Percentiles rank a stretch among this genome's conserved stretches.
Conservation (phyloP, 768 basidiomycete genomes). For the Mycena maculata region DNA sequence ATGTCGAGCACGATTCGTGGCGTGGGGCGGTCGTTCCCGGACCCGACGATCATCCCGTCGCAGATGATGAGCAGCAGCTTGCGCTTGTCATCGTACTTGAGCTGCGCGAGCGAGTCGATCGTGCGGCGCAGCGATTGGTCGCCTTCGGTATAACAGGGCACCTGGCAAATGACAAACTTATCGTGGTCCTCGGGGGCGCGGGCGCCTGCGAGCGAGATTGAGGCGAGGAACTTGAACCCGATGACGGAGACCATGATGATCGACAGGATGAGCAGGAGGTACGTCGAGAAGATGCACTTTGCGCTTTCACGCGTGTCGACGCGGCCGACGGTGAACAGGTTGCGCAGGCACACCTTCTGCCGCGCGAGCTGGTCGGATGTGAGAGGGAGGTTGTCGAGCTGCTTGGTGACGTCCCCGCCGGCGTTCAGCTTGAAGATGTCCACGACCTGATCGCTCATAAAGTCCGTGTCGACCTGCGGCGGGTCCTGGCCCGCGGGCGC, state of each 20-base stretch:
- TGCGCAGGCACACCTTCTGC: constrained; percentile 91
- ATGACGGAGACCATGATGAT: constrained; percentile 94
- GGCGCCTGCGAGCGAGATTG: constrained; percentile 81
- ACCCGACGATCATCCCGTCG: constrained; percentile 98
- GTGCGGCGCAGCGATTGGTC: constrained; percentile 85
- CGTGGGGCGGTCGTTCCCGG: constrained; percentile 95
- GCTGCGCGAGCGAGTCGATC: constrained; percentile 92
- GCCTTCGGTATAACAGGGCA: constrained; percentile 99
- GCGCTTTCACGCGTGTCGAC: constrained; percentile 93
- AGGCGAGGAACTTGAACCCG: constrained; percentile 95
- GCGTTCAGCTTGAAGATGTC: constrained; percentile 80
- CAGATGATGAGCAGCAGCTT: constrained; percentile 94
- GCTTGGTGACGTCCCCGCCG: constrained; percentile 86
- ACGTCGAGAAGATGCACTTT: constrained; percentile 91
- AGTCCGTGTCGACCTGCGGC: constrained; percentile 61
- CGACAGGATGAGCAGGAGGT: constrained; percentile 90
- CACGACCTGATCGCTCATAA: constrained; percentile 79
- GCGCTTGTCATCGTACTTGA: constrained; percentile 98
- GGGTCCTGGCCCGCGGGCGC: constrained; percentile 61
- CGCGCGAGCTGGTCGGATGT: constrained; percentile 61
- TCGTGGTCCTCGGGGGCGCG: constrained; percentile 95
- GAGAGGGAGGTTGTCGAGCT: constrained; percentile 66
- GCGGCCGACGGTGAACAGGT: constrained; percentile 91
- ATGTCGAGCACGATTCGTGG: constrained; percentile 97
- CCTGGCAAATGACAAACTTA: constrained; percentile 97